Conservation (phyloP, 192 early-diverging fungal species). For the Spizellomyces sp. region DNA sequence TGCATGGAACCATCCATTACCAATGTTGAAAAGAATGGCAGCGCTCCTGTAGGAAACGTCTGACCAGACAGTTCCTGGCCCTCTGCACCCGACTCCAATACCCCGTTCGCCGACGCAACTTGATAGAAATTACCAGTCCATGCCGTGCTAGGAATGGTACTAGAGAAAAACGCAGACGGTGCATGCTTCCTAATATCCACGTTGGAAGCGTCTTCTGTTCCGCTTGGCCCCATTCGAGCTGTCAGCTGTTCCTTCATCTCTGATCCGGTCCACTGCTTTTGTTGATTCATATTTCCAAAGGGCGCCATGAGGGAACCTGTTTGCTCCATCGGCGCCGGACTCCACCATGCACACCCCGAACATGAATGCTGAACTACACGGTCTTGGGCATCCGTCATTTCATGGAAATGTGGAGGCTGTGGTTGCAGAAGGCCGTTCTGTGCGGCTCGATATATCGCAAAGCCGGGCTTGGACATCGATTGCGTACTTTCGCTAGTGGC, state of each 20-base stretch:
- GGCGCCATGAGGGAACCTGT: background rate
- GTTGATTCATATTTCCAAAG: background rate
- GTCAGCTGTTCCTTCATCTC: background rate
- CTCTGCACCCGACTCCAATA: too few species aligned
- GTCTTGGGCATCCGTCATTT: background rate
- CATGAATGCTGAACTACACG: background rate
- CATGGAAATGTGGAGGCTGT: background rate
- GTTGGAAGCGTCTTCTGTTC: background rate
- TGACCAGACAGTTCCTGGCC: too few species aligned
- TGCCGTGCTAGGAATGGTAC: background rate
- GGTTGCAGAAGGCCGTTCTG: background rate
- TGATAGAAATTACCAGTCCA: background rate
- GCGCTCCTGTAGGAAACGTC: too few species aligned
- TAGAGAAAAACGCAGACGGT: background rate
- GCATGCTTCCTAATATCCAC: background rate
- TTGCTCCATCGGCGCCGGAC: background rate
- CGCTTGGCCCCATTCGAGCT: background rate
- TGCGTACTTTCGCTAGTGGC: background rate
- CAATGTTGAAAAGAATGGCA: too few species aligned
- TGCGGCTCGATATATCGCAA: background rate
- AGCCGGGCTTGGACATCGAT: background rate
- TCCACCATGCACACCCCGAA: background rate
- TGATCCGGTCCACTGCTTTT: background rate
- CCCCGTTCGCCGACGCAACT: background rate
- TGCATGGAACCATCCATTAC: too few species aligned